Evolutionary conservation across 768 basidiomycete genomes (phyloP).

Genomic region (Ephemerocybe angulata): DNA sequence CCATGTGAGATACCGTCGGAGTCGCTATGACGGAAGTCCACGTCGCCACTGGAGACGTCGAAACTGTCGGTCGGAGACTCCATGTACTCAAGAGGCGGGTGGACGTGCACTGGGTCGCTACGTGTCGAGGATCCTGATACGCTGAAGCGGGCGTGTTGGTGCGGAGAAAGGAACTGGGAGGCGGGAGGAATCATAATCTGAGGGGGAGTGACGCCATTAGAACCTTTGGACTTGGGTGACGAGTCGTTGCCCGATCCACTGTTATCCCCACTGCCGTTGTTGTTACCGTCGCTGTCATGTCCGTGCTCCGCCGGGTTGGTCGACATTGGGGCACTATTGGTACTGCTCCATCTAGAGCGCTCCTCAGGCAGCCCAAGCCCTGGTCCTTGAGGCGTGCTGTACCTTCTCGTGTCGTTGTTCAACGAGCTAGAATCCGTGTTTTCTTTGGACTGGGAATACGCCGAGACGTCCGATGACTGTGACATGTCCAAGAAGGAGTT

Average conservation of each 20-base stretch:
- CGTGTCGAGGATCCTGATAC: slow-evolving; percentile 7
- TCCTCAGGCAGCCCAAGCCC: slow-evolving; percentile 14
- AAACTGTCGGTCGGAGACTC: slow-evolving; percentile 56
- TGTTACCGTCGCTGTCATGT: neutral
- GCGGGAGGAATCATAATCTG: slow-evolving; percentile 7
- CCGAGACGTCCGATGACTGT: slow-evolving; percentile 28
- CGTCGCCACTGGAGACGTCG: slow-evolving; percentile 52
- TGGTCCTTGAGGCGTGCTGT: slow-evolving; percentile 5
- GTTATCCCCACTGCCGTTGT: neutral
- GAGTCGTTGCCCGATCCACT: neutral
- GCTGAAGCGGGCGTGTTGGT: slow-evolving; percentile 7
- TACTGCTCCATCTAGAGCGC: slow-evolving; percentile 42
- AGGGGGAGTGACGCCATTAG: neutral
- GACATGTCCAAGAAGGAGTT: slow-evolving; percentile 40
- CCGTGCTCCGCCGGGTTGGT: neutral
- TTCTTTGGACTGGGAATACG: slow-evolving; percentile 21
- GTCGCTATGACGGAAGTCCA: slow-evolving; percentile 45
- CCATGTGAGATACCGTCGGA: slow-evolving; percentile 19
- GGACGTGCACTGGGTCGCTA: slow-evolving; percentile 28
- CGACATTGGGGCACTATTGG: slow-evolving; percentile 17
- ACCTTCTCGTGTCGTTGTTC: slow-evolving; percentile 6
- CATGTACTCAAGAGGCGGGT: slow-evolving; percentile 30
- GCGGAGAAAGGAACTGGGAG: slow-evolving; percentile 1
- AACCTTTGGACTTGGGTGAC: neutral
- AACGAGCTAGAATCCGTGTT: slow-evolving; percentile 13